Percentiles rank a stretch among this genome's conserved stretches.
Evolutionary conservation across 805 yeast genomes (phyloP).

Genomic region (Candida sakaeoensis): DNA sequence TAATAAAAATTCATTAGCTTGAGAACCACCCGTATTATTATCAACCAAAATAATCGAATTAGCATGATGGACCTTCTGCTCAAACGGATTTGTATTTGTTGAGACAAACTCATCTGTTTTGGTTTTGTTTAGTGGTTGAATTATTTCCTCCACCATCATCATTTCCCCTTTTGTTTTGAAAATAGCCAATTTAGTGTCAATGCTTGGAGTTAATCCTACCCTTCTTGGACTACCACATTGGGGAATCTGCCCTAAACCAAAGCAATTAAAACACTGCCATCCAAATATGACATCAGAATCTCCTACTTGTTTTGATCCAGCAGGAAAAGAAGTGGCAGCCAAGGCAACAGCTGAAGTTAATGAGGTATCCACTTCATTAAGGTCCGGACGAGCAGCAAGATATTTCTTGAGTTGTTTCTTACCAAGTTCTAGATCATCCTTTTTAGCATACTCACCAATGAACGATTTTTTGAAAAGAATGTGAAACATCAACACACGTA

Average conservation of each 20-base stretch:
- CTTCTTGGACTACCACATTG: too few relatives aligned
- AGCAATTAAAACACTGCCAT: too few relatives aligned
- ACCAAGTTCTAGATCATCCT: not conserved
- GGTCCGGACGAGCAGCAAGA: not conserved
- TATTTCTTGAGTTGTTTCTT: not conserved
- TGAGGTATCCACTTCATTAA: not conserved
- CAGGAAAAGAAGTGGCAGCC: not conserved
- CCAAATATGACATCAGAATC: not conserved
- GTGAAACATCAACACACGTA: not conserved
- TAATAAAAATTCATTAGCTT: not conserved
- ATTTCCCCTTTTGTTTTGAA: too few relatives aligned
- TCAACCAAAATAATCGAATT: not conserved
- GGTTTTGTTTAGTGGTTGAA: too few relatives aligned
- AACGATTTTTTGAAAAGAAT: not conserved
- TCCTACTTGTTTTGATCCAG: not conserved
- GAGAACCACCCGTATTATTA: not conserved
- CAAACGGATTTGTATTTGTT: too few relatives aligned
- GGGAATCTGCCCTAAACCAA: too few relatives aligned
- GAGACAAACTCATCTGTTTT: too few relatives aligned
- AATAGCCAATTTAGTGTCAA: too few relatives aligned
- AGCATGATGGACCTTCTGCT: too few relatives aligned
- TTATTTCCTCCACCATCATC: too few relatives aligned
- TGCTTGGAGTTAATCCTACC: too few relatives aligned
- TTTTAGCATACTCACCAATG: not conserved
- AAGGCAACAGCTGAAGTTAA: not conserved